Base-by-base conservation (phyloP, 1,284 basidiomycete species). In the Agroathelia rolfsii region DNA sequence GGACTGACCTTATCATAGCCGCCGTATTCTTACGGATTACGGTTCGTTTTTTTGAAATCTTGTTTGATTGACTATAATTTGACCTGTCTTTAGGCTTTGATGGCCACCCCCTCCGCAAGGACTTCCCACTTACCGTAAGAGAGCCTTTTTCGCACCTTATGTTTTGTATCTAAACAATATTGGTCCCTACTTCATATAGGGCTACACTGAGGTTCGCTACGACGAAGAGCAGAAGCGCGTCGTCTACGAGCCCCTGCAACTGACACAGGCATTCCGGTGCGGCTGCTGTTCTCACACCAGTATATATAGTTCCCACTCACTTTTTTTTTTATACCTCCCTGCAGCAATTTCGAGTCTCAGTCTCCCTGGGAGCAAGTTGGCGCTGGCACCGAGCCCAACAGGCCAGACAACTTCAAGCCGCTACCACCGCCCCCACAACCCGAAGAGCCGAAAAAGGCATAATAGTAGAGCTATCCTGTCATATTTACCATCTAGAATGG, bases 221-320 rank as follows among this genome's bases (percentile, higher is more conserved):
- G 93, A 97, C 53, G 95, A 98, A 64, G 94, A 96, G 64, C 81
- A 87, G 56, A 98, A 98, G 66, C 87, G 94, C 29, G 92, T 99
- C 37, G 92, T 98, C 15, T 94, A 94, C 50, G 95, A 99, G 57
- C 95, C 95, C 17, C 66, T 98, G 36, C 95, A 99, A 56, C 73
- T 99, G 44, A 93, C 93, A 6, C 95, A 98, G 60, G 94, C 94
- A 26, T 98, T 95, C 80, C 77, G 94, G 86, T 89, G 45, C 41
- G 66, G 55, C 26, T 8, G 14, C 21, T 24, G 26, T 11, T 28
- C 19, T 36, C 21, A 3, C 25, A 20, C 24, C 26, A 34, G 13
- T 19, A 10, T 27, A 6, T 22, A 7, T 13, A 29, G 16, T 33
- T 23, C 24, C 21, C 27, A 6, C 26, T 31, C 11, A 21, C 11